Conservation (phyloP, 129 eudicot species). For the Lonicera japonica region DNA sequence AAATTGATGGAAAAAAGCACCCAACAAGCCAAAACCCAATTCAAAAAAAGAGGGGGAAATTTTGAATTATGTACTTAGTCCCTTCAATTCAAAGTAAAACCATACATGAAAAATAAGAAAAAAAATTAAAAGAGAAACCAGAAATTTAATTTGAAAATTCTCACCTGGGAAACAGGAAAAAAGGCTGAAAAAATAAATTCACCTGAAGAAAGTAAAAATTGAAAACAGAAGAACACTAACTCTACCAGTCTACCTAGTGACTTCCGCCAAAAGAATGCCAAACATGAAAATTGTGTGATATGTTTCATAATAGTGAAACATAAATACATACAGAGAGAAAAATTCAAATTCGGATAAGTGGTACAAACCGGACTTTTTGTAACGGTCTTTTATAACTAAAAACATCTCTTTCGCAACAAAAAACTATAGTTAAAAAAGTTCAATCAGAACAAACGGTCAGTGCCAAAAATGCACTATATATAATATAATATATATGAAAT, state of each 20-base stretch:
- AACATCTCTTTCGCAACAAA: too few relatives aligned
- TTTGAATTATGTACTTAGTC: neutral
- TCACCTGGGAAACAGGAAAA: constrained; percentile 5
- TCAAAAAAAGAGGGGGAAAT: neutral
- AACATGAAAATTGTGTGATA: neutral
- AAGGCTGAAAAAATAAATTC: constrained; percentile 5
- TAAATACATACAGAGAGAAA: too few relatives aligned
- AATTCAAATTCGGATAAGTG: too few relatives aligned
- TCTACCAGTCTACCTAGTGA: neutral
- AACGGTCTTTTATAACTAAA: too few relatives aligned
- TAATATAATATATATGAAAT: too few relatives aligned
- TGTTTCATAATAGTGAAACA: too few relatives aligned
- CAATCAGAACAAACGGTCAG: too few relatives aligned
- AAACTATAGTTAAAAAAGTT: too few relatives aligned
- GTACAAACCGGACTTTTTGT: too few relatives aligned
- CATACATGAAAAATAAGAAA: neutral
- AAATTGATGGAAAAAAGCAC: neutral
- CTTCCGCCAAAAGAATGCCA: neutral
- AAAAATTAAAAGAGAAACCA: neutral
- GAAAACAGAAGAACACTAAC: neutral
- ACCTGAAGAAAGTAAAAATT: neutral
- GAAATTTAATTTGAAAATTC: neutral
- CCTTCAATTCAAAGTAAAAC: neutral
- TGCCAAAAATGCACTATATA: too few relatives aligned
- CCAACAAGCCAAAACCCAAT: neutral